Evolutionary conservation across 176 grass and related monocot species (phyloP), one percentile per base, ranked within the genome.

Genomic region (Phoenix dactylifera): DNA sequence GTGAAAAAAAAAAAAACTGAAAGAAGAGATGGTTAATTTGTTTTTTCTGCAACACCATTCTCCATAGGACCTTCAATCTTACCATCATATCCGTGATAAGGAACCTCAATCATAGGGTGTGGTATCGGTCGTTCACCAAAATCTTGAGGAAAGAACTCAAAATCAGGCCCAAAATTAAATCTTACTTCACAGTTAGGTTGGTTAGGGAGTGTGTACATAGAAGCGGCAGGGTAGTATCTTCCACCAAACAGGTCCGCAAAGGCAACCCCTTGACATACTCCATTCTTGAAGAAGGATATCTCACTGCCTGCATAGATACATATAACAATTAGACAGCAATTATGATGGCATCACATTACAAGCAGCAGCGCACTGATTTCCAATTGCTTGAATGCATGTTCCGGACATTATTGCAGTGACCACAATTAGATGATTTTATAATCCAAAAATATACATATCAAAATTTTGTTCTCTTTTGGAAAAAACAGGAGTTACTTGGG

Each of bases 141-240:
- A 69, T 98, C 84, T 74, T 80, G 59, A 0, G 82, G 88, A 70
- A 86, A 92, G 55, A 72, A 78, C 16, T 79, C 60, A 1, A 98
- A 98, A 72, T 86, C 73, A 18, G 88, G 88, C 4, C 88, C 88
- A 61, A 98, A 93, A 65, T 92, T 98, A 76, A 98, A 98, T 57
- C 30, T 75, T 17, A 93, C 94, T 61, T 79, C 70, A 26, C 84
- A 92, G 65, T 80, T 92, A 16, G 82, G 79, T 55, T 98, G 69
- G n/a, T 83, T 77, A 65, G 82, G 94, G 18, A 92, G 56, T 3
- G 94, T 86, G 62, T 98, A 98, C 76, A 83, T 82, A 22, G 88
- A 98, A 16, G 82, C 85, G 5, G 94, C 88, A 49, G 94, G 94
- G 70, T 69, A 89, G 32, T 98, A 93, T 32, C 88, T 71, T 28